Evolutionary conservation across 805 yeast genomes (phyloP), one percentile per base, ranked within the genome.

Genomic region (Starmerella apis): DNA sequence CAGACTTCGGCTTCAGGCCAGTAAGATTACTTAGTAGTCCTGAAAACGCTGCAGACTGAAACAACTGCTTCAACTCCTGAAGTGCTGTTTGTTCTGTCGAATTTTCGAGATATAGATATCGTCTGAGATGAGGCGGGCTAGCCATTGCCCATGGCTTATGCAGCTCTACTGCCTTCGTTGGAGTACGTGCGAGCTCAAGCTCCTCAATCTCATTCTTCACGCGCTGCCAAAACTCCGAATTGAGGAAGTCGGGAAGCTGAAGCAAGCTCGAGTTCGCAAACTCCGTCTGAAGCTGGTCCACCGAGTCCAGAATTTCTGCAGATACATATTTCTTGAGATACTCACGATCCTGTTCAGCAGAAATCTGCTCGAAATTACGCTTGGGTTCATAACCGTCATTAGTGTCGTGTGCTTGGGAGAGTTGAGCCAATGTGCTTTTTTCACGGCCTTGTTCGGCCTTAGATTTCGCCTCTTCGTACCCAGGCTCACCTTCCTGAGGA

Each of bases 401-500:
- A 43, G 86, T 69, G 55, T 80, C 85, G 51, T 82, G 79, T 9
- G 85, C 76, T 59, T 86, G 90, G 52, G 87, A 68, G 61, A 78
- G 90, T 61, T 83, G 86, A 54, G 61, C 57, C 35, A 87, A 73
- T 0, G 95, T 85, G 38, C 86, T 78, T 59, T 74, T 72, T 0
- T 83, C 81, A 1, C 84, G 79, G 32, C 71, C 77, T 60, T 81
- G 90, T 62, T 86, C 95, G 5, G 94, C 94, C 32, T 77, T 78
- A 18, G 37, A 39, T 18, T 42, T 48, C 19, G 41, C 43, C 24
- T 42, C 50, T 14, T 50, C 52, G 61, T 66, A 90, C 0, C 96
- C 97, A 30, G 76, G 79, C 66, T 92, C 99, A 9, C 95, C 96
- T 10, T 69, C 70, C 64, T 92, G 97, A 3, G 99, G 99, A 47